A percentile compares a stretch with the other conserved stretches of the same genome.
Evolutionary conservation across 2,329 filamentous ascomycete species (phyloP).

Genomic region (Botryotinia globosa): DNA sequence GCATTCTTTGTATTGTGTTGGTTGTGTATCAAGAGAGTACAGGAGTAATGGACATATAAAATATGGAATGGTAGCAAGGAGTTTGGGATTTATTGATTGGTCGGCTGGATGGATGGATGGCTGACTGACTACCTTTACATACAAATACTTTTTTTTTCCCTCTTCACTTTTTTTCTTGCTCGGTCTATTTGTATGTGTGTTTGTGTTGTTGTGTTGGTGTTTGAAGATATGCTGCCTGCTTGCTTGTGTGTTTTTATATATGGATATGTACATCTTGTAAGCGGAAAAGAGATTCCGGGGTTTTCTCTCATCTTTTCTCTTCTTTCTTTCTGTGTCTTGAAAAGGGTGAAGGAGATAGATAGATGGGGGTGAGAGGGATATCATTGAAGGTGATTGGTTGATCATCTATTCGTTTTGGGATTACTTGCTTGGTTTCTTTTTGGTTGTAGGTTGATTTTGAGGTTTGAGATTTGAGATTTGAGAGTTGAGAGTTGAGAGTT

Average conservation of each 20-base stretch:
- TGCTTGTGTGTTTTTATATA: background rate
- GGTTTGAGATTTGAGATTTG: too few species aligned
- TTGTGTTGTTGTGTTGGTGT: background rate
- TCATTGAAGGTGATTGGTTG: background rate
- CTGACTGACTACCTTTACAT: background rate
- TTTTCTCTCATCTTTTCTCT: too few species aligned
- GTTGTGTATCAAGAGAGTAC: background rate
- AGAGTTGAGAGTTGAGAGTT: too few species aligned
- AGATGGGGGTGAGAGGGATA: background rate
- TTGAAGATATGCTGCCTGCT: background rate
- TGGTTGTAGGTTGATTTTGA: too few species aligned
- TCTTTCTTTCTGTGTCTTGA: too few species aligned
- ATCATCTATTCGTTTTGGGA: too few species aligned
- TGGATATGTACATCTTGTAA: too few species aligned
- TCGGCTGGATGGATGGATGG: background rate
- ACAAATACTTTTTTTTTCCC: background rate
- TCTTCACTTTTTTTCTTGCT: background rate
- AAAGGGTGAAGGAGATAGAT: background rate
- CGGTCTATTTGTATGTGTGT: background rate
- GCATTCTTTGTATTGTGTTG: constrained; percentile 1
- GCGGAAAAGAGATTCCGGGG: rapidly evolving
- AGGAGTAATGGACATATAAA: constrained; percentile 14
- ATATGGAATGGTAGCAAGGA: constrained; percentile 4
- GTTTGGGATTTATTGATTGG: constrained; percentile 3
- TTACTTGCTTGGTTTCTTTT: background rate